phyloP scores from a whole-genome alignment of 768 basidiomycete species.

The Kwoniella heveanensis region DNA sequence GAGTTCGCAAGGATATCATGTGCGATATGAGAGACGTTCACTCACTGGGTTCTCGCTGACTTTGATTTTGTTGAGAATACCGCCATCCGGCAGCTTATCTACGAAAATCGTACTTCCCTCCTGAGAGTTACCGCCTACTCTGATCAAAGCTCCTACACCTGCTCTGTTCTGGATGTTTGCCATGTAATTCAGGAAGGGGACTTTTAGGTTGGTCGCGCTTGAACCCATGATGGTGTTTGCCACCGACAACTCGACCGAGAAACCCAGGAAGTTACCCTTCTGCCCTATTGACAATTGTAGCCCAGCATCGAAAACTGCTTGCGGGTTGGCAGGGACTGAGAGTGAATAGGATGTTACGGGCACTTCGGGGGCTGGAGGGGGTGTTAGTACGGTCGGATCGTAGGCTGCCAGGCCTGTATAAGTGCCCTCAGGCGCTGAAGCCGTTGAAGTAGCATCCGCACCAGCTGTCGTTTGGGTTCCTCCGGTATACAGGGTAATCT shows the following conservation, averaged over 20 bases:
- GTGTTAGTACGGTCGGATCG: conserved; percentile 30
- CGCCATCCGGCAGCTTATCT: conserved; percentile 60
- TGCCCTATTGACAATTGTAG: conserved; percentile 58
- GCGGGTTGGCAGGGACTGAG: conserved; percentile 26
- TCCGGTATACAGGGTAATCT: conserved; percentile 19
- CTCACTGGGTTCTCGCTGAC: conserved; percentile 27
- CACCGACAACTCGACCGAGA: conserved; percentile 76
- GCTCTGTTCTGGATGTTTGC: conserved; percentile 68
- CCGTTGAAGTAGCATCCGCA: conserved; percentile 9
- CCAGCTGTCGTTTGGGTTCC: conserved; percentile 1
- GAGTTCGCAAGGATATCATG: no score
- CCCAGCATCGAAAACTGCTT: conserved; percentile 21
- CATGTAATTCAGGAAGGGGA: conserved; percentile 75
- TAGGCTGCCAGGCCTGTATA: conserved; percentile 35
- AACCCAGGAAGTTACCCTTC: conserved; percentile 69
- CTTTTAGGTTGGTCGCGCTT: conserved; percentile 61
- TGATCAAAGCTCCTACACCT: conserved; percentile 65
- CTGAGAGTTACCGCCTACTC: conserved; percentile 80
- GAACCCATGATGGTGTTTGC: conserved; percentile 62
- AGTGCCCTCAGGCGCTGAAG: conserved; percentile 11
- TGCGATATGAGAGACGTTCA: no score
- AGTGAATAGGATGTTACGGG: conserved; percentile 29
- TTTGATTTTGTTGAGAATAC: conserved; percentile 62
- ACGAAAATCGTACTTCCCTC: conserved; percentile 64
- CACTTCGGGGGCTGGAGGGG: conserved; percentile 33